These are phyloP conservation scores for Globisporangium abappressorium DNA, from an alignment of 352 stramenopile species.

Conservation along the genomic window DNA sequence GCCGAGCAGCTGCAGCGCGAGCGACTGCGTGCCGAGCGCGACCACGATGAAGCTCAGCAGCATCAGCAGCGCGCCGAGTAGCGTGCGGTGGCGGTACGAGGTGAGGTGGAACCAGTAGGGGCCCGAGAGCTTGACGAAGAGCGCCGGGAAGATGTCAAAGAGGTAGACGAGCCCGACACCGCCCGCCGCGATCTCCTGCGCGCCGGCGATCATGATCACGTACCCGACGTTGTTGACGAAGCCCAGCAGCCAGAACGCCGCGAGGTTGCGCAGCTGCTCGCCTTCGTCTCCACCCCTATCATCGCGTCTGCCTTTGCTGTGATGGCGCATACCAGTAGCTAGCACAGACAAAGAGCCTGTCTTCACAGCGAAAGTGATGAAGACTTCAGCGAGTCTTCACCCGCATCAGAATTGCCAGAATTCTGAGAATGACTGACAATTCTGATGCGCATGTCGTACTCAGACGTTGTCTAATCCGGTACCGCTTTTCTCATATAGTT, in stretches of 20 bases:
- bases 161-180: slow-evolving; percentile 92
- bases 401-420: too few species aligned
- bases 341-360: not conserved
- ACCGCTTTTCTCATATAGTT: too few species aligned
- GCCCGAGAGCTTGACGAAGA: slow-evolving; percentile 87
- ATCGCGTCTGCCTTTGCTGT: not conserved
- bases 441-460: too few species aligned
- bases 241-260: slow-evolving; percentile 90
- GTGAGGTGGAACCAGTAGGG: slow-evolving; percentile 95
- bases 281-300: not conserved
- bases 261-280: slow-evolving; percentile 58
- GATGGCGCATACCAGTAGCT: not conserved
- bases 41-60: slow-evolving; percentile 77
- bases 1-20: slow-evolving; percentile 82
- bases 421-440: too few species aligned
- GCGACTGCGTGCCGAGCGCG: slow-evolving; percentile 45
- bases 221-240: slow-evolving; percentile 94
- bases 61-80: slow-evolving; percentile 77
- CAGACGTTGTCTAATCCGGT: too few species aligned
- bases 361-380: not conserved
- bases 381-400: not conserved
- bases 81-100: slow-evolving; percentile 82
- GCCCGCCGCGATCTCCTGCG: slow-evolving; percentile 89
- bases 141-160: slow-evolving; percentile 87
- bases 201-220: slow-evolving; percentile 93